Conservation (phyloP, 306 rosid species). For the Ochetophila trinervis region DNA sequence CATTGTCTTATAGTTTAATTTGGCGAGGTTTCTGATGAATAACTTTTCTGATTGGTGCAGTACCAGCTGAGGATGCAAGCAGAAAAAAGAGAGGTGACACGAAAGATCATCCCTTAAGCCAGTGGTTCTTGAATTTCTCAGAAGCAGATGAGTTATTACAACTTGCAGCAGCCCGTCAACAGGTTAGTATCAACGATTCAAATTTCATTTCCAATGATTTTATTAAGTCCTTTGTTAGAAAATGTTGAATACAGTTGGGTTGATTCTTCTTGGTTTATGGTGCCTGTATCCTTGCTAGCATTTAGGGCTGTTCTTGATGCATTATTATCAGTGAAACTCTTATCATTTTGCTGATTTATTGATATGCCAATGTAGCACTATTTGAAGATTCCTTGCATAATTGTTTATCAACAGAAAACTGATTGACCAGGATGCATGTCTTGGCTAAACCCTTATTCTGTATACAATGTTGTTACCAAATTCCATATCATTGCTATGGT, state of each 20-base stretch:
- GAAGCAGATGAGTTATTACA: conserved; percentile 83
- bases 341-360: too few species aligned
- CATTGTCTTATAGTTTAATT: conserved; percentile 8
- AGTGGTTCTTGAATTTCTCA: conserved; percentile 70
- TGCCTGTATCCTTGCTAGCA: too few species aligned
- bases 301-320: too few species aligned
- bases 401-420: too few species aligned
- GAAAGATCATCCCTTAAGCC: conserved; percentile 63
- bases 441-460: too few species aligned
- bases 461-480: too few species aligned
- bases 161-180: conserved; percentile 84
- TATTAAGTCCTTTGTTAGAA: neutral
- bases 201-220: neutral
- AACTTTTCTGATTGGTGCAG: conserved; percentile 32
- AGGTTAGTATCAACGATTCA: conserved; percentile 38
- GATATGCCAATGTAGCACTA: too few species aligned
- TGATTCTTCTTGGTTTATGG: too few species aligned
- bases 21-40: conserved; percentile 18
- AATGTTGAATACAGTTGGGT: neutral
- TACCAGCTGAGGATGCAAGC: conserved; percentile 59
- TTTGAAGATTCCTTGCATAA: too few species aligned
- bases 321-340: neutral
- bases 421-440: too few species aligned
- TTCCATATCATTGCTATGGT: too few species aligned
- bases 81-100: conserved; percentile 68